These are phyloP conservation scores for Pestalotiopsis sp. DNA, from an alignment of 2,329 filamentous ascomycete genomes.

Conservation along the genomic window DNA sequence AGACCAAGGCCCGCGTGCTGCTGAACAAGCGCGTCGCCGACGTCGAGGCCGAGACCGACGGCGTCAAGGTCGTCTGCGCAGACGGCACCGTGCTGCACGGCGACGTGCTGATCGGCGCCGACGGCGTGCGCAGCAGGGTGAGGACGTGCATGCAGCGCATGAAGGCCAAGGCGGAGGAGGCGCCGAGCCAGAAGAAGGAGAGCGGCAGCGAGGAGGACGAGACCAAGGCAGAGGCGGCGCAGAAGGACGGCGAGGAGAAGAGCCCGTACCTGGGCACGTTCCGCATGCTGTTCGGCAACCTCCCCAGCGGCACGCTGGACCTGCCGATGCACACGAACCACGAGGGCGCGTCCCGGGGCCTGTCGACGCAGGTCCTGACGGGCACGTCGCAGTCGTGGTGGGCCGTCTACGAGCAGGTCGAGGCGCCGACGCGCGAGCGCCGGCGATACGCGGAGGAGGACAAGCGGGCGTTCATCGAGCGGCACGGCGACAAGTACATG, in stretches of 20 bases:
- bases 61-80: constrained; percentile 3
- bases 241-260: not conserved
- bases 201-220: not conserved
- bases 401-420: constrained; percentile 9
- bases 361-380: constrained; percentile 11
- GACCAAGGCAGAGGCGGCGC: not conserved
- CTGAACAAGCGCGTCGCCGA: not conserved
- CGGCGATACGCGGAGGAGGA: constrained; percentile 2
- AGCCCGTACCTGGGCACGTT: not conserved
- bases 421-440: constrained; percentile 1
- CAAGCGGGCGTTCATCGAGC: constrained; percentile 1
- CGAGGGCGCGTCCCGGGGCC: constrained; percentile 1
- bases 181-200: not conserved
- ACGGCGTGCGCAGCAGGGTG: constrained; percentile 5
- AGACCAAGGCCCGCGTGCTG: not conserved
- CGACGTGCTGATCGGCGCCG: constrained; percentile 9
- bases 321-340: not conserved
- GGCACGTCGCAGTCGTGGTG: constrained; percentile 8
- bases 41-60: constrained; percentile 3
- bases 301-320: not conserved
- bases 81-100: constrained; percentile 9
- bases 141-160: constrained; percentile 1
- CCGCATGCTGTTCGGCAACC: constrained; percentile 6
- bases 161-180: not conserved
- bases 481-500: constrained; percentile 1